Evolutionary conservation across 2,329 filamentous ascomycete species (phyloP).

Genomic region (Cladosporium sp.): DNA sequence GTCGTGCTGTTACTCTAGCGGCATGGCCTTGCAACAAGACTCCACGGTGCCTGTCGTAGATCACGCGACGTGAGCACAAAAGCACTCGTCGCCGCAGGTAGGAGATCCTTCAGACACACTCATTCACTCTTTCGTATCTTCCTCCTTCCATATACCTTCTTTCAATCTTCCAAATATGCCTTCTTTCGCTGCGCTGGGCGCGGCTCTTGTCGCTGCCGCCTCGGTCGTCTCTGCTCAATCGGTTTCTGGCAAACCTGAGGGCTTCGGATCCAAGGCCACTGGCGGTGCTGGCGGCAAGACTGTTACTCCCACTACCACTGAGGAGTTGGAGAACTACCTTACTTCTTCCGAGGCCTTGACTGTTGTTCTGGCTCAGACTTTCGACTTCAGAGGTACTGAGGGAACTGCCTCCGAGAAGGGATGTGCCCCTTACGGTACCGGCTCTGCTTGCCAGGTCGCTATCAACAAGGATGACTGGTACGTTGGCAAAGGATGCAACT

Average conservation of each 20-base stretch:
- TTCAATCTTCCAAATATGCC: slow-evolving; percentile 5
- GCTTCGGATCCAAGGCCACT: slow-evolving; percentile 51
- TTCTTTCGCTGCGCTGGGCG: slow-evolving; percentile 18
- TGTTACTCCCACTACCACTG: slow-evolving; percentile 40
- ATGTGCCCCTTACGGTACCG: slow-evolving; percentile 58
- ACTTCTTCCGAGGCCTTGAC: slow-evolving; percentile 54
- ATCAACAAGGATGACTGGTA: slow-evolving; percentile 60
- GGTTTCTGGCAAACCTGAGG: slow-evolving; percentile 32
- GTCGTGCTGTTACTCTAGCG: neutral
- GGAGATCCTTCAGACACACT: neutral
- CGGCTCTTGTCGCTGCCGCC: slow-evolving; percentile 10
- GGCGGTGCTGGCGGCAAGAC: slow-evolving; percentile 56
- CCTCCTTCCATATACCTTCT: neutral
- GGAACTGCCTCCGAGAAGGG: slow-evolving; percentile 53
- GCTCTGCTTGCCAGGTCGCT: slow-evolving; percentile 56
- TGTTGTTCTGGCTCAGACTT: slow-evolving; percentile 58
- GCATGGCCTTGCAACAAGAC: neutral
- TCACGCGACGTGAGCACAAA: neutral
- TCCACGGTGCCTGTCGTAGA: slow-evolving; percentile 1
- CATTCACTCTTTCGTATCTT: slow-evolving; percentile 12
- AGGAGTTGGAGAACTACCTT: slow-evolving; percentile 61
- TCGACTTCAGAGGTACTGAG: slow-evolving; percentile 54
- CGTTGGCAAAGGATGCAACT: no score
- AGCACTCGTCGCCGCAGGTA: slow-evolving; percentile 4
- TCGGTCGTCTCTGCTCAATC: slow-evolving; percentile 28